Evolutionary conservation across 2,329 filamentous ascomycete species (phyloP), one percentile per base, ranked within the genome.

Genomic region (Venturiaceae sp.): DNA sequence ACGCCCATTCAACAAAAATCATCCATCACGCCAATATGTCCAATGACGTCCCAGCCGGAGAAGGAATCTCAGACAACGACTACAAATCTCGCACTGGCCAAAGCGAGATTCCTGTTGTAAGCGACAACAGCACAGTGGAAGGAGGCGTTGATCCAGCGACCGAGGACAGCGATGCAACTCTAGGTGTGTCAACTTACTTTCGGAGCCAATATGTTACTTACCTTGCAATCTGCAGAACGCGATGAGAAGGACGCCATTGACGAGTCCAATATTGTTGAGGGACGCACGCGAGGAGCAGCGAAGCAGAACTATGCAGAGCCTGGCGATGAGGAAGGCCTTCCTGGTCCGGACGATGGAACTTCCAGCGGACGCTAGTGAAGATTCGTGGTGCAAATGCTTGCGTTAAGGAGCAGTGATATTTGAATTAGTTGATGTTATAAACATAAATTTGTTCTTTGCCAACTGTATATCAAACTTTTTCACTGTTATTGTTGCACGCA

Each of bases 201-300:
- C n/a, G n/a, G n/a, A n/a, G n/a, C n/a, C n/a, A 16, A 39, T 13
- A n/a, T n/a, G n/a, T n/a, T 3, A 30, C 44, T 47, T 3, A 47
- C 44, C 3, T 34, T 55, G 13, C 7, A 6, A 23, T 16, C 19
- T 37, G 44, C 13, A 74, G 72, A 60, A 5, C 66, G 65, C 3
- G 72, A 74, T 32, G 72, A 75, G 2, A 66, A 60, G 23, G 71
- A 74, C 1, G 72, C 71, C 1, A 74, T 75, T 37, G 69, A 74
- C 36, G 57, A 66, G 36, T 63, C 62, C 23, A 74, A 74, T 53
- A 73, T 74, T n/a, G 60, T 75, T 5, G 62, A 65, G 3, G 66
- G 68, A 21, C 67, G 70, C 3, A 74, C 71, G 1, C 69, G 72
- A 14, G 64, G 66, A 14, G 57, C 57, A 16, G 70, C 71, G 4